Conservation (phyloP, 2,329 filamentous ascomycete genomes). For the Talaromyces sp. region DNA sequence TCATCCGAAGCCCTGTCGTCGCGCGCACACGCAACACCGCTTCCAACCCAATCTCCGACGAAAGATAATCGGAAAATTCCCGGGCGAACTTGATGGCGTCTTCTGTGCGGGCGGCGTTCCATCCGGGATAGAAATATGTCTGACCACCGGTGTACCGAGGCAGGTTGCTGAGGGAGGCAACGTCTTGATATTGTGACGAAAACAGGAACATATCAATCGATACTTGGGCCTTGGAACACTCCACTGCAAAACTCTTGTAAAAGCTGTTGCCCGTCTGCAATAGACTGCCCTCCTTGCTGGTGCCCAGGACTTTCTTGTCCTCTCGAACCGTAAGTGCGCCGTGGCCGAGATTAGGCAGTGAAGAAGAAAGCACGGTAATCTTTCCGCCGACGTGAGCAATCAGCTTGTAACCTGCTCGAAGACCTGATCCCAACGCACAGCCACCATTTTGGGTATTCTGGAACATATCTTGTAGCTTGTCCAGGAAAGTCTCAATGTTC, state of each 20-base stretch:
- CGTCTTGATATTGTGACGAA: constrained; percentile 93
- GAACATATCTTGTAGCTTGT: constrained; percentile 93
- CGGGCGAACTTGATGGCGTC: constrained; percentile 97
- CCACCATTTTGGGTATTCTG: constrained; percentile 83
- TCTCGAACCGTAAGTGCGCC: constrained; percentile 91
- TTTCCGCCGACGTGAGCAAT: constrained; percentile 94
- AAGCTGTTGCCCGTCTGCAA: constrained; percentile 92
- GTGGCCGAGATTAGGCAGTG: constrained; percentile 81
- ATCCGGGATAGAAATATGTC: constrained; percentile 97
- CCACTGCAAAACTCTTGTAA: constrained; percentile 98
- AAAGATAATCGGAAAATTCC: constrained; percentile 96
- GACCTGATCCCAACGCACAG: constrained; percentile 91
- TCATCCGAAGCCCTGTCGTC: constrained; percentile 92
- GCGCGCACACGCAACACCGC: constrained; percentile 93
- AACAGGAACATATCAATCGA: constrained; percentile 98
- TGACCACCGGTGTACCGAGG: constrained; percentile 95
- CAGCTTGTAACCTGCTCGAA: constrained; percentile 90
- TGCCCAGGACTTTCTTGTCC: constrained; percentile 93
- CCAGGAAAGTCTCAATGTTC: constrained; percentile 87
- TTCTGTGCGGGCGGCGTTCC: constrained; percentile 89
- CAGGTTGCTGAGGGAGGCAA: constrained; percentile 91
- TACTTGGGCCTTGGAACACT: constrained; percentile 98
- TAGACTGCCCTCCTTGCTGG: constrained; percentile 81
- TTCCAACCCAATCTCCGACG: constrained; percentile 90
- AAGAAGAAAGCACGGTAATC: constrained; percentile 85